Evolutionary conservation across 2,329 filamentous ascomycete species (phyloP), one percentile per base, ranked within the genome.

Genomic region (Delphinella strobiligena): DNA sequence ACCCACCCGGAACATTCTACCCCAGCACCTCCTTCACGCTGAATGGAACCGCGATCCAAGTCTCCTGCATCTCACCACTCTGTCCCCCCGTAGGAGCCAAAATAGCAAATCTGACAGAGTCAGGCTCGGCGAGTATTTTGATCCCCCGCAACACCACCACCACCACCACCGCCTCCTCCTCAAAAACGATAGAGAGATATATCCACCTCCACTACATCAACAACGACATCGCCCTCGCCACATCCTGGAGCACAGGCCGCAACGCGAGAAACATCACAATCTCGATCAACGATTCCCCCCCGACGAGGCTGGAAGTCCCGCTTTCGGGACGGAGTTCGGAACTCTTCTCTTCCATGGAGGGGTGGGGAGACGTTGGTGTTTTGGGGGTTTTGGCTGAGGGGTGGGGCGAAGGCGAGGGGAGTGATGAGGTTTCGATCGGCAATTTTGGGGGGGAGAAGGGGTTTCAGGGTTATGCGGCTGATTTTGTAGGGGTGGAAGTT

Each of bases 241-340:
- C 55, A 0, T 54, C 63, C 0, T 71, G 67, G 55, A 60, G 47
- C 0, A 61, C 51, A 45, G 69, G 65, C 0, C 59, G 62, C 1
- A 74, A 72, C 46, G 64, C 68, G 0, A 54, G 68, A 1, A 72
- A 72, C 39, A 58, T 71, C 49, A 69, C 68, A 0, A 52, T 74
- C 11, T 49, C 59, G 0, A 59, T 73, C n/a, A 73, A 73, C 18
- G 61, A 56, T 1, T 54, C 52, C 0, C 40, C 47, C 0, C 52
- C 59, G 0, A 66, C 68, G 47, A 52, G 68, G 1, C 66, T 70
- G 45, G 67, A 69, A 0, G 69, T 71, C 16, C 69, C 69, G 0
- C 54, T 73, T 11, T 63, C 49, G 36, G 58, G 58, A 12, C 38
- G 44, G 4, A 56, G 58, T 34, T 59, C 55, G 33, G 56, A 61